Evolutionary conservation across 1,139 yeast genomes (phyloP).

Genomic region (Diutina mesorugosa): DNA sequence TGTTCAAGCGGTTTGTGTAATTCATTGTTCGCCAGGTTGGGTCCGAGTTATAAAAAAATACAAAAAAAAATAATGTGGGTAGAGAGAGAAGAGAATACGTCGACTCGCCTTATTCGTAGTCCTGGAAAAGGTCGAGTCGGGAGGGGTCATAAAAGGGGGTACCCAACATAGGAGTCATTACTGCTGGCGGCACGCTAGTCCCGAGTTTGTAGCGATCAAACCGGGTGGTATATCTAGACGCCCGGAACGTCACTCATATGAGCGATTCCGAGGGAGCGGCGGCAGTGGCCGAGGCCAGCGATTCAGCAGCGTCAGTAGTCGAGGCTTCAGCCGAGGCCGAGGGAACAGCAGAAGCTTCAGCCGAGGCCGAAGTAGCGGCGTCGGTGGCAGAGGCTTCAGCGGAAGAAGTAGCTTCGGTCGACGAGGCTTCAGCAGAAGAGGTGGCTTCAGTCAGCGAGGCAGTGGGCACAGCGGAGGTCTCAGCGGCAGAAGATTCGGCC

Average conservation of each 20-base stretch:
- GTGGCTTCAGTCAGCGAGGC: not conserved
- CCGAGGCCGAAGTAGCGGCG: not conserved
- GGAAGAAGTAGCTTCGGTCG: not conserved
- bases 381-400: not conserved
- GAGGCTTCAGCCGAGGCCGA: not conserved
- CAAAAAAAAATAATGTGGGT: not conserved
- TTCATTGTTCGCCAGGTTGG: slow-evolving; percentile 1
- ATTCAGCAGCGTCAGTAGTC: not conserved
- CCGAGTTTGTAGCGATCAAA: not conserved
- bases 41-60: not conserved
- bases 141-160: not conserved
- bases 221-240: not conserved
- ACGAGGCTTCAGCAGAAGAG: not conserved
- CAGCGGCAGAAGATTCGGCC: not conserved
- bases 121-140: not conserved
- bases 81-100: not conserved
- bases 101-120: not conserved
- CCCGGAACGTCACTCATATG: not conserved
- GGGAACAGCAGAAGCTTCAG: not conserved
- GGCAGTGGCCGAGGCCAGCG: not conserved
- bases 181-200: not conserved
- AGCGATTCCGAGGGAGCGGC: not conserved
- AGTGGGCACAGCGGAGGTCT: not conserved
- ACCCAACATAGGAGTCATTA: not conserved
- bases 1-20: not conserved